These are phyloP conservation scores for Diutina neorugosa DNA, from an alignment of 1,139 yeast genomes.

Conservation along the genomic window DNA sequence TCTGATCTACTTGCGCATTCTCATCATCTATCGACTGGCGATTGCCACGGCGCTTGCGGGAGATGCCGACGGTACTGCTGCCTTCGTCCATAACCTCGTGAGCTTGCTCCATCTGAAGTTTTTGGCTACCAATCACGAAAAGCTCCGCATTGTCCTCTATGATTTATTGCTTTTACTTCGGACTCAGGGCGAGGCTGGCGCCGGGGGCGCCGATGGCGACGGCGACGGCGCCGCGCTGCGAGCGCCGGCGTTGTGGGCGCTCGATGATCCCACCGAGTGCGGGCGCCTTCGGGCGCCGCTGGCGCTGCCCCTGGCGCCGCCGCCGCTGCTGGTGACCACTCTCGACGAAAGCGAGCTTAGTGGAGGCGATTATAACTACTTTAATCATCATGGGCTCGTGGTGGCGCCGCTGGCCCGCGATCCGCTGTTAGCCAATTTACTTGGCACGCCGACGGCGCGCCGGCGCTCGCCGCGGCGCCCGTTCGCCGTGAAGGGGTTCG, in stretches of 20 bases:
- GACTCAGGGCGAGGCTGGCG: conserved; percentile 14
- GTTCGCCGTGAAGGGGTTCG: conserved; percentile 37
- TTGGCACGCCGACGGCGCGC: conserved; percentile 11
- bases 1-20: conserved; percentile 39
- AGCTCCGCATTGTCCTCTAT: conserved; percentile 46
- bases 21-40: conserved; percentile 44
- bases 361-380: conserved; percentile 8
- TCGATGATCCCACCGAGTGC: neutral
- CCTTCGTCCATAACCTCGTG: conserved; percentile 32
- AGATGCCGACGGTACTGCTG: conserved; percentile 22
- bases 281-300: neutral
- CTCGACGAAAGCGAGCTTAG: conserved; percentile 3
- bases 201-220: conserved; percentile 1
- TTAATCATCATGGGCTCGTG: conserved; percentile 13
- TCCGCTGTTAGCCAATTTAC: conserved; percentile 8
- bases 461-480: conserved; percentile 9
- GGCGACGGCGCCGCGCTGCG: neutral
- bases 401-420: conserved; percentile 9
- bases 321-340: conserved; percentile 6
- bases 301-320: neutral
- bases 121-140: conserved; percentile 28
- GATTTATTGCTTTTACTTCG: conserved; percentile 52
- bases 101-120: conserved; percentile 31
- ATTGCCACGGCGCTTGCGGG: conserved; percentile 21
- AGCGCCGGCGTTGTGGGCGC: neutral